Base-by-base conservation (phyloP, 108 stramenopile species). In the Nitzschia sp. region DNA sequence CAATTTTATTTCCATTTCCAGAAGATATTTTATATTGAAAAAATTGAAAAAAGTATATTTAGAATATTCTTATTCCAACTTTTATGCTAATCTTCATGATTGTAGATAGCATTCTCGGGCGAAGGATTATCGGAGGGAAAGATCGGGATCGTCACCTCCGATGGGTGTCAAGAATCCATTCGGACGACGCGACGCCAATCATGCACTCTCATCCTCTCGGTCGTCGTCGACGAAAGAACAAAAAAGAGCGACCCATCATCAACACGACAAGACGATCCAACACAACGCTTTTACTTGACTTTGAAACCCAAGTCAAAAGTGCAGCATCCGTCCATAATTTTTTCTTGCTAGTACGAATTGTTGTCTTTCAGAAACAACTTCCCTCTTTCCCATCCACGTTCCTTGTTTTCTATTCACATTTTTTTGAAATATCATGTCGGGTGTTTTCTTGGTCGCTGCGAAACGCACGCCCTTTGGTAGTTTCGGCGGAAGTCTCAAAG, bases 401-500 rank as follows among this genome's bases (percentile, higher is more conserved):
- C 38, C 38, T 41, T 41, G 38, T 41, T 13, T 9, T 41, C 38
- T 13, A 41, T 13, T 13, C 13, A 41, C 38, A 6, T 41, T 13
- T 41, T 13, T 41, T 6, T 41, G 9, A 41, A 41, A 9, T 13
- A 41, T 41, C 60, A 85, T 85, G 88, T 64, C 78, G 25, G 83
- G 83, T 64, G 80, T 98, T 19, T 98, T 94, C 77, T 82, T 99
- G 60, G 97, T 98, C 9, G 98, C 95, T n/a, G 99, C 99, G 11
- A 98, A 98, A 75, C 93, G 99, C 45, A 99, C 99, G 23, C 91
- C 99, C 27, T 98, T 99, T 73, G 99, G 96, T 31, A 65, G 94
- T 27, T 99, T 99, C 76, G 98, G 98, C 1, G 98, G 98, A 26
- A 67, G 82, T 15, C 79, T 99, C 50, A 96, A 93, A 66, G 50